Conservation (phyloP, 495 filamentous ascomycete genomes). For the Chaetomium fimeti region DNA sequence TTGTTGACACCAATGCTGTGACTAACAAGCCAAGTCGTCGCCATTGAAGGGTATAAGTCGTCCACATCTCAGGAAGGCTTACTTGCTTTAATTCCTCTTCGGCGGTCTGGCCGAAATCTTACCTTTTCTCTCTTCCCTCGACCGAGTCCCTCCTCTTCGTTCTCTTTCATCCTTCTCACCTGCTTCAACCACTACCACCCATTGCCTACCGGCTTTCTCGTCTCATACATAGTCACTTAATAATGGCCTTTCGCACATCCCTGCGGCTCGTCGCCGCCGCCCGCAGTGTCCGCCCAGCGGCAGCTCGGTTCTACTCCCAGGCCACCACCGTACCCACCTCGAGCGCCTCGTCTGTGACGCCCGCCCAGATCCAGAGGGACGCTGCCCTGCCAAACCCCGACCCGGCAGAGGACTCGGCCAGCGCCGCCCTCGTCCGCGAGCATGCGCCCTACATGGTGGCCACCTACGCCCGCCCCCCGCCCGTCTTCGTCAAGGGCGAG, state of each 20-base stretch:
- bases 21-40: neutral
- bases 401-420: constrained; percentile 72
- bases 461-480: constrained; percentile 88
- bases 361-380: constrained; percentile 54
- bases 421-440: constrained; percentile 67
- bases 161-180: no score
- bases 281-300: constrained; percentile 17
- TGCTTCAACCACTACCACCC: no score
- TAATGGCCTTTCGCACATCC: constrained; percentile 36
- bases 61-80: no score
- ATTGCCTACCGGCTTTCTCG: no score
- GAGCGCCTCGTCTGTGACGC: constrained; percentile 20
- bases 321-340: constrained; percentile 32
- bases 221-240: neutral
- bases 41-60: no score
- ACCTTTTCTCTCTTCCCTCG: no score
- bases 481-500: constrained; percentile 81
- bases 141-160: no score
- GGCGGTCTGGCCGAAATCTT: no score
- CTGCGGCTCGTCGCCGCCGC: constrained; percentile 30
- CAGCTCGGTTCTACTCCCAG: constrained; percentile 35
- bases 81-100: no score
- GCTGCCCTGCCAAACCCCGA: constrained; percentile 69
- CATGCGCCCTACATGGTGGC: constrained; percentile 86
- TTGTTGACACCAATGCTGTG: neutral